Evolutionary conservation across 2,329 filamentous ascomycete genomes (phyloP).

Genomic region (Verticillium albo-atrum): DNA sequence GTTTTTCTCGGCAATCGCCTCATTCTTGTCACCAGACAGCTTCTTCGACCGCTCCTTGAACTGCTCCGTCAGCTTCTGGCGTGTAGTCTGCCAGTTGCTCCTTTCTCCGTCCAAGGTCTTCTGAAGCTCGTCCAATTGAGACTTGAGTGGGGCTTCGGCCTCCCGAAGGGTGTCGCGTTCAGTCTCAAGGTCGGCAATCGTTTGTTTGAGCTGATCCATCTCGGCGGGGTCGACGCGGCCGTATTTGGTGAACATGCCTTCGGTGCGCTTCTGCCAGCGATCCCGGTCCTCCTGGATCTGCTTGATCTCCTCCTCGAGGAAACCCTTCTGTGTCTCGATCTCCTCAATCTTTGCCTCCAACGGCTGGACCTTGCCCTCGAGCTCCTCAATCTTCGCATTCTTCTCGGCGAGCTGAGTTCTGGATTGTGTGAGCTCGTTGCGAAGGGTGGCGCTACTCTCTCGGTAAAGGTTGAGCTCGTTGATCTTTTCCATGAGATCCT

Average conservation of each 20-base stretch:
- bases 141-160: conserved; percentile 45
- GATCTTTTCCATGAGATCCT: conserved; percentile 88
- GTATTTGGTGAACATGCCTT: conserved; percentile 94
- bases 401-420: conserved; percentile 74
- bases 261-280: conserved; percentile 91
- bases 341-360: conserved; percentile 76
- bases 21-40: conserved; percentile 49
- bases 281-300: conserved; percentile 89
- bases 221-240: conserved; percentile 92
- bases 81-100: conserved; percentile 45
- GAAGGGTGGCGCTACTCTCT: conserved; percentile 87
- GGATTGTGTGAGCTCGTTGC: conserved; percentile 77
- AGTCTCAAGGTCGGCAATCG: conserved; percentile 60
- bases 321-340: conserved; percentile 74
- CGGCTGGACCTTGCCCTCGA: conserved; percentile 73
- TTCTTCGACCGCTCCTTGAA: conserved; percentile 57
- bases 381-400: conserved; percentile 66
- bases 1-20: conserved; percentile 46
- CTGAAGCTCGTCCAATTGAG: conserved; percentile 49
- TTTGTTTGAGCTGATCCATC: conserved; percentile 81
- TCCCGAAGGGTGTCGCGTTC: conserved; percentile 57
- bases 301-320: conserved; percentile 82
- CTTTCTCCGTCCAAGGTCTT: conserved; percentile 50
- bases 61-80: conserved; percentile 54
- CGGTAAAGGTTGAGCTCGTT: conserved; percentile 95